These are phyloP conservation scores for Fusarium oxysporum DNA, from an alignment of 2,329 filamentous ascomycete species.

Conservation along the genomic window DNA sequence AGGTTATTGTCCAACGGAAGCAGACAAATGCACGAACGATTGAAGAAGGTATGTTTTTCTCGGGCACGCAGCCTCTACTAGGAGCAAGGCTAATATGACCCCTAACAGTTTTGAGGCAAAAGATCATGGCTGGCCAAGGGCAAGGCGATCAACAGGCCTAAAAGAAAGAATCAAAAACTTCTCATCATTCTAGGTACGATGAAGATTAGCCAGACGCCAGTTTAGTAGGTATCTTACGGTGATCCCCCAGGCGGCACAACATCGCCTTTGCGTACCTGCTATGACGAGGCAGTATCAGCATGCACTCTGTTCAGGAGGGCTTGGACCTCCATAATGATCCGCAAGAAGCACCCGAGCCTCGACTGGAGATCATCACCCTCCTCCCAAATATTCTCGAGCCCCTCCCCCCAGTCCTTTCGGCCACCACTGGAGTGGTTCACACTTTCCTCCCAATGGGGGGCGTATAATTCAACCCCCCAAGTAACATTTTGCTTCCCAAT, in stretches of 20 bases:
- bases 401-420: constrained; percentile 49
- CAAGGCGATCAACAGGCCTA: constrained; percentile 41
- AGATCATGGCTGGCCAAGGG: constrained; percentile 55
- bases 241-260: constrained; percentile 4
- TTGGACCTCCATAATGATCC: constrained; percentile 49
- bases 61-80: background rate
- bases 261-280: constrained; percentile 7
- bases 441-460: constrained; percentile 53
- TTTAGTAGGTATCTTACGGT: background rate
- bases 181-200: background rate
- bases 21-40: constrained; percentile 86
- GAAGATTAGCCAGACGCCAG: constrained; percentile 9
- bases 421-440: constrained; percentile 46
- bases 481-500: constrained; percentile 38
- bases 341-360: constrained; percentile 48
- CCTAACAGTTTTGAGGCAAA: constrained; percentile 56
- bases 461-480: constrained; percentile 51
- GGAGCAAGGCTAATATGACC: constrained; percentile 46
- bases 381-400: constrained; percentile 49
- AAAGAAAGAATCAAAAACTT: constrained; percentile 3
- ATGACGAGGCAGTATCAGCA: constrained; percentile 13
- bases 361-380: constrained; percentile 43
- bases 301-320: constrained; percentile 39
- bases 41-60: constrained; percentile 76
- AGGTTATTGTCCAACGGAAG: constrained; percentile 74